Base-by-base conservation (phyloP, 2,329 filamentous ascomycete species). In the Pseudopyrenochaeta lycopersici region DNA sequence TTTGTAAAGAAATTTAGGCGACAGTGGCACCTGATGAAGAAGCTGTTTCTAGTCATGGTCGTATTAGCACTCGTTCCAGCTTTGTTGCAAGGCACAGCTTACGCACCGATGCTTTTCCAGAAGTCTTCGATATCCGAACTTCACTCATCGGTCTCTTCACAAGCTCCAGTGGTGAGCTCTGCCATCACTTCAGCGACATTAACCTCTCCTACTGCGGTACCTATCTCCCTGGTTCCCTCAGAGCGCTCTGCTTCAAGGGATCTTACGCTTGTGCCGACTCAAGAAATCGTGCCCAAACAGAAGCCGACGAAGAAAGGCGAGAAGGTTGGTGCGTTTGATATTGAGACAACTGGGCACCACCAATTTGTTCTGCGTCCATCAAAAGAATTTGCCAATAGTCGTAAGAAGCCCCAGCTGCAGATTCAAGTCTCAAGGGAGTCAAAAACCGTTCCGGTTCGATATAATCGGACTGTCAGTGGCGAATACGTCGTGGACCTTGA, bases 291-390 rank as follows among this genome's bases (percentile, higher is more conserved):
- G 23, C 45, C 31, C 18, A 56, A 52, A 35, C 38, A 35, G 30
- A 57, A 56, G 39, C 15, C 21, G 4, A 57, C 59, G 51, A 53
- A 58, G 20, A 60, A 65, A 33, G 33, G 42, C 11, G 72, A 68
- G 17, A 69, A 75, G 14, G 70, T 72, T 2, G 75, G 77, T 33
- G 68, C 71, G 10, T 85, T 84, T 63, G 79, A 83, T 52, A 74
- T 85, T n/a, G 78, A 83, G 54, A 76, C 80, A n/a, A 77, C 84
- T 56, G 82, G 81, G 4, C 80, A 84, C 54, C 78, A 79, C 42
- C 81, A 85, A 60, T 79, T 85, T 49, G 69, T 83, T 38, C 75
- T 86, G 44, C 80, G 79, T 38, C 79, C 82, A 7, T 81, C 82
- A 7, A 73, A 74, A 29, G 74, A 74, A 20, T 73, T 82, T 50